These are phyloP conservation scores for Teratosphaeria pseudoeucalypti DNA, from an alignment of 2,329 filamentous ascomycete genomes.

Conservation along the genomic window DNA sequence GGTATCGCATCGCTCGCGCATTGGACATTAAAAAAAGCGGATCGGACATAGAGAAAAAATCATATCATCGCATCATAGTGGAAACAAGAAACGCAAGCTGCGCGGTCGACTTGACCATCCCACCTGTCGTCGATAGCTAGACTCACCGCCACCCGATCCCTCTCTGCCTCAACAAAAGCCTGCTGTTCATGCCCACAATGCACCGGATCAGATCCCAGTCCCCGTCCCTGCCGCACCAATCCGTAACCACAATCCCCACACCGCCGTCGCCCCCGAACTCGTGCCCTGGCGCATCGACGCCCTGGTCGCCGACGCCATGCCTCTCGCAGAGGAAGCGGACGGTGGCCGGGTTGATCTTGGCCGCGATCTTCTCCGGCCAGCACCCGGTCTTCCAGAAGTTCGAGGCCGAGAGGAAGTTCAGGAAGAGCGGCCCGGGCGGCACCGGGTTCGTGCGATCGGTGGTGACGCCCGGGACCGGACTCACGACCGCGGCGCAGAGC, in stretches of 20 bases:
- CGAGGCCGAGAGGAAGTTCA: conserved; percentile 84
- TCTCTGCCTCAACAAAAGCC: conserved; percentile 13
- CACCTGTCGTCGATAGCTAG: not conserved
- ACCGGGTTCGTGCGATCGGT: conserved; percentile 31
- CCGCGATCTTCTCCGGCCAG: conserved; percentile 89
- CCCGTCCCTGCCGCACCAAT: conserved; percentile 78
- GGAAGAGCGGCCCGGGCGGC: conserved; percentile 55
- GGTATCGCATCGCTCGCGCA: too few relatives aligned
- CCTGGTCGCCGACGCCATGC: conserved; percentile 32
- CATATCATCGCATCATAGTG: too few relatives aligned
- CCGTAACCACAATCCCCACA: conserved; percentile 82
- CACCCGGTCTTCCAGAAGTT: conserved; percentile 90
- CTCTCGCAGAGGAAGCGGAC: conserved; percentile 47
- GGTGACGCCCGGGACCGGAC: conserved; percentile 30
- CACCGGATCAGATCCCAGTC: conserved; percentile 86
- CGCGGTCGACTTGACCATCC: too few relatives aligned
- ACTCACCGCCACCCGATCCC: conserved; percentile 6
- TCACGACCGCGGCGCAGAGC: conserved; percentile 43
- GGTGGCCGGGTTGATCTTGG: conserved; percentile 72
- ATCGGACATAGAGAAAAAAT: too few relatives aligned
- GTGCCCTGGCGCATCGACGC: conserved; percentile 16
- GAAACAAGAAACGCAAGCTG: not conserved
- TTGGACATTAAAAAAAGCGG: too few relatives aligned
- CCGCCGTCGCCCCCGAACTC: conserved; percentile 41
- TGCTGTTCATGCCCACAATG: conserved; percentile 76